Evolutionary conservation across 306 rosid species (phyloP), one percentile per base, ranked within the genome.

Genomic region (Fragaria ananassa): DNA sequence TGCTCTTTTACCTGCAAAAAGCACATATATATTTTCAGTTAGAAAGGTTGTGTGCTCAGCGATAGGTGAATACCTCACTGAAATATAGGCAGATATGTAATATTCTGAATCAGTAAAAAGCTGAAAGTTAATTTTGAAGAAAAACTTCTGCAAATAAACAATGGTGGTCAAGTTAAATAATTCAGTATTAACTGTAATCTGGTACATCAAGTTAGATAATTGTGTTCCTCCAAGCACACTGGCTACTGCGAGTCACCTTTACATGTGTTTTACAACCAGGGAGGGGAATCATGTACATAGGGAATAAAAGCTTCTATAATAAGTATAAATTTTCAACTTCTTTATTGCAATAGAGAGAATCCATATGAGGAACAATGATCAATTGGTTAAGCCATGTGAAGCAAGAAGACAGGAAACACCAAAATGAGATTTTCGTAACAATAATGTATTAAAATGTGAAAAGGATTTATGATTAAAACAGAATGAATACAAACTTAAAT

Each of bases 1-100:
- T 54, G 97, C 98, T 81, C 93, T 89, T 88, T 92, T 94, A 73
- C 98, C 97, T 92, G 70, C 82, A 80, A 56, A 85, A 85, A 65
- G 39, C 1, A 50, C 39, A 31, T 37, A 17, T 37, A 15, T 3
- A 19, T 23, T 14, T 41, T 60, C 68, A 62, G 68, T 50, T 23
- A 13, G 54, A 18, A 44, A 34, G 12, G 75, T 18, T 68, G 1
- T n/a, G 27, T 41, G 18, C 42, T 23, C 27, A 27, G 17, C 41
- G 12, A 29, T 25, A 56, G 14, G 71, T 18, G 23, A 39, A 39
- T 10, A 63, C 17, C 41, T 46, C 53, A 49, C 23, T 34, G 49
- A 45, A 25, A 34, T 31, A 46, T 19, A 17, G 37, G n/a, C 18
- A 65, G 9, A 41, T 8, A 13, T 72, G 49, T 27, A 37, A 53